Evolutionary conservation across 2,329 filamentous ascomycete genomes (phyloP).

Genomic region (Ceratocystis colombiana): DNA sequence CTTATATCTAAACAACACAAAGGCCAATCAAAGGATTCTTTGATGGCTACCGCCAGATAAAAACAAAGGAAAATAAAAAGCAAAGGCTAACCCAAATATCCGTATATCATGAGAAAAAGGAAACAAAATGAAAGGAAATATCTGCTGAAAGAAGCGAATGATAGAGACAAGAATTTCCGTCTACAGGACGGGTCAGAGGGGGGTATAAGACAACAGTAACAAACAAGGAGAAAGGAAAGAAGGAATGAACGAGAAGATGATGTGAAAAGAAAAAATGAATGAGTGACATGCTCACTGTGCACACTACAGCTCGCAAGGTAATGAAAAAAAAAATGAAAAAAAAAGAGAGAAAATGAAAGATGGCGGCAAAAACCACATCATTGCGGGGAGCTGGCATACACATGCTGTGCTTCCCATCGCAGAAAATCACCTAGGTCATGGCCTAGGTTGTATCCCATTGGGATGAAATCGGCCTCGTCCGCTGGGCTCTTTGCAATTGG

Average conservation of each 20-base stretch:
- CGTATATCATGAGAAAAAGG: constrained; percentile 19
- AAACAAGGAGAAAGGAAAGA: constrained; percentile 18
- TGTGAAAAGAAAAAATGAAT: constrained; percentile 19
- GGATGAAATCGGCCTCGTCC: constrained; percentile 35
- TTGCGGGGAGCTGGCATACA: constrained; percentile 33
- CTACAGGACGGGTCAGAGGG: not conserved
- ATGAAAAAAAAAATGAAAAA: constrained; percentile 15
- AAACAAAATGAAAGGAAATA: constrained; percentile 14
- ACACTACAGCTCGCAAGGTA: constrained; percentile 1
- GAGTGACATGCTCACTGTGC: too few relatives aligned
- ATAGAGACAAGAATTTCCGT: not conserved
- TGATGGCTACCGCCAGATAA: not conserved
- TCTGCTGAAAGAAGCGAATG: not conserved
- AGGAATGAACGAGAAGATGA: constrained; percentile 14
- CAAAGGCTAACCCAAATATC: constrained; percentile 13
- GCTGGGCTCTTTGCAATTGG: constrained; percentile 37
- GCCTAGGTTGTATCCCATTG: constrained; percentile 52
- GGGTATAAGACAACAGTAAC: constrained; percentile 21
- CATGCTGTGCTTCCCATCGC: constrained; percentile 46
- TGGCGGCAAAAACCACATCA: not conserved
- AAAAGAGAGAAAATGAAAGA: constrained; percentile 12
- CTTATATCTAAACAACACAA: too few relatives aligned
- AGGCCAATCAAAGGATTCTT: not conserved
- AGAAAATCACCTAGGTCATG: constrained; percentile 51
- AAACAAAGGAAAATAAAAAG: constrained; percentile 12